A percentile compares a stretch with the other conserved stretches of the same genome.
These are phyloP conservation scores for Schoenoplectus triqueter DNA, from an alignment of 202 grass and related monocot species.

Conservation along the genomic window DNA sequence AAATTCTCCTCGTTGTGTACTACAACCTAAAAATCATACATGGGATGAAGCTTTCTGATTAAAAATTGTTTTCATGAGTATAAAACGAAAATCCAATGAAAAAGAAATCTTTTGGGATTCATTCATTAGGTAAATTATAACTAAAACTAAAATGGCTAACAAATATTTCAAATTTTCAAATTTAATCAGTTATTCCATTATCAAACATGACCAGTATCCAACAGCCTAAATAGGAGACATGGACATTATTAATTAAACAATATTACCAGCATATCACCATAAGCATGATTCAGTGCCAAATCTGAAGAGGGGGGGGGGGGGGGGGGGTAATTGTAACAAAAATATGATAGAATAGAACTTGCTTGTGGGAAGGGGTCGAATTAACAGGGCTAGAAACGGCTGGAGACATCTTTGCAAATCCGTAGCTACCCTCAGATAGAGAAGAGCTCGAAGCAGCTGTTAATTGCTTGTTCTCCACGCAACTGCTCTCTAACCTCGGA, in stretches of 20 bases:
- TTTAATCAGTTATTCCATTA: background rate
- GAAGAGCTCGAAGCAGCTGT: slow-evolving; percentile 76
- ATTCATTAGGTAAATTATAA: slow-evolving; percentile 10
- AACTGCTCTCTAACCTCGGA: slow-evolving; percentile 41
- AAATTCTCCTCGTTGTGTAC: background rate
- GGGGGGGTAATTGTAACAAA: slow-evolving; percentile 27
- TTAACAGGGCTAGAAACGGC: slow-evolving; percentile 70
- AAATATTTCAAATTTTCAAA: background rate
- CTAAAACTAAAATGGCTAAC: background rate
- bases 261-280: slow-evolving; percentile 8
- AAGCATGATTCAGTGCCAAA: slow-evolving; percentile 29
- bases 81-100: background rate
- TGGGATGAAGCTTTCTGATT: background rate
- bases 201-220: background rate
- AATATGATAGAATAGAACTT: slow-evolving; percentile 33
- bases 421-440: slow-evolving; percentile 69
- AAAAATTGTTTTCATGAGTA: background rate
- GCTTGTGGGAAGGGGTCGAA: slow-evolving; percentile 73
- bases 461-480: slow-evolving; percentile 92
- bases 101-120: background rate
- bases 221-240: background rate
- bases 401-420: slow-evolving; percentile 57
- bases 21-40: background rate
- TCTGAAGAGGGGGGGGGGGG: slow-evolving; percentile 33
- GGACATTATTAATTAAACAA: slow-evolving; percentile 20